These are phyloP conservation scores for Thinopyrum elongatum DNA, from an alignment of 176 grass and related monocot genomes.

Conservation along the genomic window DNA sequence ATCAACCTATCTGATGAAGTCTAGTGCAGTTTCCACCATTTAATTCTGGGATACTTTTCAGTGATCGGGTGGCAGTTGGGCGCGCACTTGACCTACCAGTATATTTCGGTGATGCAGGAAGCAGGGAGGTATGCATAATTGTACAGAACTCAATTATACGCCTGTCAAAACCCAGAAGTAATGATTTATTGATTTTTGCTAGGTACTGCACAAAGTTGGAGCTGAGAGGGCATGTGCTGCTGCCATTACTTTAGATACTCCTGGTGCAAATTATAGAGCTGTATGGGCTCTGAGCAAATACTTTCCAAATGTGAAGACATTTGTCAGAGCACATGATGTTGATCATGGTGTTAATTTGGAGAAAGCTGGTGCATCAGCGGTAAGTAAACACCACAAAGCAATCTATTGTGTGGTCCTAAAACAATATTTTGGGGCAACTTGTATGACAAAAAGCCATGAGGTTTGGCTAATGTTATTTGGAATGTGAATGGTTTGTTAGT, in stretches of 20 bases:
- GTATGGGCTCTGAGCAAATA: slow-evolving; percentile 99
- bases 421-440: background rate
- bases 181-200: slow-evolving; percentile 17
- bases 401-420: background rate
- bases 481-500: background rate
- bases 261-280: slow-evolving; percentile 96
- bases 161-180: slow-evolving; percentile 14
- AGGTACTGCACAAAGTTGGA: slow-evolving; percentile 99
- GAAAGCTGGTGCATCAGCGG: slow-evolving; percentile 92
- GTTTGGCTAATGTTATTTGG: background rate
- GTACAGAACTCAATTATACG: background rate
- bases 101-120: slow-evolving; percentile 98
- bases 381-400: slow-evolving; percentile 48
- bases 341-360: slow-evolving; percentile 99
- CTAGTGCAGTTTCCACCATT: slow-evolving; percentile 1
- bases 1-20: background rate
- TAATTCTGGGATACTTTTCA: slow-evolving; percentile 42
- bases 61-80: slow-evolving; percentile 89
- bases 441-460: background rate
- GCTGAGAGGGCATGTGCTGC: slow-evolving; percentile 96
- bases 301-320: slow-evolving; percentile 95
- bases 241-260: slow-evolving; percentile 98
- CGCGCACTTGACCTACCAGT: slow-evolving; percentile 93
- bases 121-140: slow-evolving; percentile 71
- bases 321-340: slow-evolving; percentile 97